Evolutionary conservation across 1,284 basidiomycete species (phyloP), one percentile per base, ranked within the genome.

Genomic region (Ceratobasidium sp.): DNA sequence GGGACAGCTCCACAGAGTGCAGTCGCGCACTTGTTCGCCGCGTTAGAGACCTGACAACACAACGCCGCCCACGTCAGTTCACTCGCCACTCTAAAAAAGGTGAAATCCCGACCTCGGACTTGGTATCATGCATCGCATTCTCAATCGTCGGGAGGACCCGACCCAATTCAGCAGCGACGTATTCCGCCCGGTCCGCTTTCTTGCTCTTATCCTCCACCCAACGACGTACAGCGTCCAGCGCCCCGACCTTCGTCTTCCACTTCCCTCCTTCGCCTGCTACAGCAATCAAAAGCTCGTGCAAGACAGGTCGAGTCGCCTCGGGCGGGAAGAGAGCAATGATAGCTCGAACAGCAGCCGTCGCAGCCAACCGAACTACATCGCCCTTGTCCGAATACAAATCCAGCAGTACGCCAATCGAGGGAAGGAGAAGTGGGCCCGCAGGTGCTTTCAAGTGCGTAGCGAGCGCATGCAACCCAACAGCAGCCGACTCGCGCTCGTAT

Each of bases 171-270:
- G 89, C 88, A 52, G 95, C 96, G 69, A 98, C 91, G 78, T 89
- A 89, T 76, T 96, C 94, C 78, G 88, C 89, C 21, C 93, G 88
- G 13, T 87, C 85, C 4, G 89, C 89, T 76, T 95, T 93, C 78
- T 88, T 89, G 23, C 93, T 89, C 13, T 87, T 85, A 52, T 85
- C 84, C 77, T 84, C 84, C 59, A 93, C 91, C 76, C 95, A 90
- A 59, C 83, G 84, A 80, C 89, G 92, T 79, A 96, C 88, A 3
- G 93, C 89, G 80, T 98, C 96, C 64, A 98, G 84, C 0, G 91
- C 94, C n/a, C 94, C 95, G 16, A 97, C 92, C 85, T 99, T 98
- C 75, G 92, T 91, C 78, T 92, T 89, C 97, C 97, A 99, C 83
- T 98, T 98, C 69, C 93, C 94, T 1, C 69, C 69, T 8, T 71